Conservation (phyloP, 768 basidiomycete genomes). For the Trametes cinnabarina region DNA sequence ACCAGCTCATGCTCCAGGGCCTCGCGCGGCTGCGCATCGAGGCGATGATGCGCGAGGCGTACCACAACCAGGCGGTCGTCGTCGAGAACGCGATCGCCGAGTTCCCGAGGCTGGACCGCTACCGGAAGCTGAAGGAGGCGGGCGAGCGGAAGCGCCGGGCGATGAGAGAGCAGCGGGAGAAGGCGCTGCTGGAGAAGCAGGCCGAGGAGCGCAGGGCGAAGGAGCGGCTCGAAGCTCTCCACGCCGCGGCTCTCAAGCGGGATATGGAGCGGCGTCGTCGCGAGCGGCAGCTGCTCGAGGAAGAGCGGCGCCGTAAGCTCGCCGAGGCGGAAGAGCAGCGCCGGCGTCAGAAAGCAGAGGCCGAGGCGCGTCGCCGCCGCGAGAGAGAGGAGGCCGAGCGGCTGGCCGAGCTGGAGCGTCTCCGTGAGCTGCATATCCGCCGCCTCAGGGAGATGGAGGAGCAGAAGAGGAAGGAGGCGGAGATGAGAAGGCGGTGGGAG, state of each 20-base stretch:
- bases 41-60: constrained; percentile 3
- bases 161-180: too few relatives aligned
- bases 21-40: neutral
- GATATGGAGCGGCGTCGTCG: neutral
- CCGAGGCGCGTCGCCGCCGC: neutral
- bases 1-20: constrained; percentile 4
- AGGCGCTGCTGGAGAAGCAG: constrained; percentile 1
- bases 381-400: constrained; percentile 1
- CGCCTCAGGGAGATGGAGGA: neutral
- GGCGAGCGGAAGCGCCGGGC: too few relatives aligned
- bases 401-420: neutral
- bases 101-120: neutral
- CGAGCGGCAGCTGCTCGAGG: neutral
- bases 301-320: neutral
- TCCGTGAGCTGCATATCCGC: neutral
- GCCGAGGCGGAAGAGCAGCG: neutral
- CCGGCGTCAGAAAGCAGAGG: neutral
- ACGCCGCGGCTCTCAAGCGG: neutral
- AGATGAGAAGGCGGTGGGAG: neutral
- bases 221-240: neutral
- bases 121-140: neutral
- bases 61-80: constrained; percentile 6
- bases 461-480: constrained; percentile 1
- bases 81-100: constrained; percentile 1
- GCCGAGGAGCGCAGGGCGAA: neutral